Base-by-base conservation (phyloP, 768 basidiomycete species). In the Chalciporus piperatus region DNA sequence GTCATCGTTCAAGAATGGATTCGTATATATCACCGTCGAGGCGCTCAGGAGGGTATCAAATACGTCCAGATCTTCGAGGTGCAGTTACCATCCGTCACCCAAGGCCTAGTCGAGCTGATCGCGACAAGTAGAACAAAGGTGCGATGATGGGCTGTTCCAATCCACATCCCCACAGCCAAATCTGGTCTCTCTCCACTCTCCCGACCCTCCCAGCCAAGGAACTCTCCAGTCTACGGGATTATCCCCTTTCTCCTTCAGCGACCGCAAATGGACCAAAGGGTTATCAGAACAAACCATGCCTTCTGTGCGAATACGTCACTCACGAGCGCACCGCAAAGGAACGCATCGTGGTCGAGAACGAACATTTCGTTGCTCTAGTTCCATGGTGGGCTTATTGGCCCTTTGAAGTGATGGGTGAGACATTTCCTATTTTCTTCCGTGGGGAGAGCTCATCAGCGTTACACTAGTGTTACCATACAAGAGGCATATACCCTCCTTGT, bases 311-410 rank as follows among this genome's bases (percentile, higher is more conserved):
- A 51, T 94, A 95, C 59, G 84, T 81, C 19, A 73, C 84, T 47
- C 76, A 80, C 37, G 92, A 95, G 66, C 65, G 81, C 8, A 65
- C 61, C n/a, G 64, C 71, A 22, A 68, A 76, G 48, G 78, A 81
- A 13, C 82, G 93, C 11, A 70, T 92, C 37, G 84, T 95, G 3
- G 65, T 84, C 30, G 72, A 77, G 64, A 89, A 90, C 60, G 79
- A 82, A 16, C 78, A 87, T 61, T 97, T 91, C 81, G 76, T 89
- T 3, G 91, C 86, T 0, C 63, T 96, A 2, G 92, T 95, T 3
- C 94, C 94, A 2, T 96, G 91, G 86, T 97, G 94, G 94, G 94
- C 93, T 6, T 81, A 82, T 28, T 97, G 93, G 94, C 94, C 94
- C 0, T 97, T 85, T 63, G 94, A 97, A 67, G 76, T 86, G 16